Conservation (phyloP, 1,284 basidiomycete species). For the Rhodotorula sp. region DNA sequence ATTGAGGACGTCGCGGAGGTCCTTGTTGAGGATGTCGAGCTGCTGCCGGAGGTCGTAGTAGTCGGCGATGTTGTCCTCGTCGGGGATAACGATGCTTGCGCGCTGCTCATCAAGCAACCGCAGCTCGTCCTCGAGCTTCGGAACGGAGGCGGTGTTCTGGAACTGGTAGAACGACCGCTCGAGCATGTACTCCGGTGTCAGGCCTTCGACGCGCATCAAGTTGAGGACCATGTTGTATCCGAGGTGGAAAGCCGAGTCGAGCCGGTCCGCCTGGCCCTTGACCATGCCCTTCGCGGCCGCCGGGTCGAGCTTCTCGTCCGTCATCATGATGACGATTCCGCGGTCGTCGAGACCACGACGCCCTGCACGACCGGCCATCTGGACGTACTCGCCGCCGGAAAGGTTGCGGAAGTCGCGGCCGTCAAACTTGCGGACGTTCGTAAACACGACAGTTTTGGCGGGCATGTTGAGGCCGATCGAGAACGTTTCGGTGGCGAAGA, state of each 20-base stretch:
- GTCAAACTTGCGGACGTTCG: slow-evolving; percentile 91
- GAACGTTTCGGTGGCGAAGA: slow-evolving; percentile 99
- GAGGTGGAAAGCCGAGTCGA: slow-evolving; percentile 97
- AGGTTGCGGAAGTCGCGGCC: slow-evolving; percentile 91
- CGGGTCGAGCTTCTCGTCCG: slow-evolving; percentile 96
- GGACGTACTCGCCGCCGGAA: slow-evolving; percentile 85
- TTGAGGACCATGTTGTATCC: slow-evolving; percentile 99
- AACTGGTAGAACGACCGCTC: slow-evolving; percentile 98
- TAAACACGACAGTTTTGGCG: slow-evolving; percentile 98
- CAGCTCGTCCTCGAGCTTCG: slow-evolving; percentile 80
- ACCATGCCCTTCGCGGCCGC: slow-evolving; percentile 92
- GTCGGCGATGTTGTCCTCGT: slow-evolving; percentile 79
- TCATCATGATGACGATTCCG: slow-evolving; percentile 99
- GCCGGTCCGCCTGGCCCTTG: slow-evolving; percentile 93
- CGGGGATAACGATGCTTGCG: slow-evolving; percentile 68
- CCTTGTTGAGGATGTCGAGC: slow-evolving; percentile 77
- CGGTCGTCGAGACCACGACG: slow-evolving; percentile 95
- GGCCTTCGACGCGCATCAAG: slow-evolving; percentile 96
- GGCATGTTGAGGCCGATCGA: slow-evolving; percentile 99
- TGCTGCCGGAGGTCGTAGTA: slow-evolving; percentile 91
- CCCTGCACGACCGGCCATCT: slow-evolving; percentile 98
- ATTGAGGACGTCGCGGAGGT: slow-evolving; percentile 87
- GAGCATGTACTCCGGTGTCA: slow-evolving; percentile 98
- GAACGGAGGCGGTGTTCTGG: slow-evolving; percentile 88
- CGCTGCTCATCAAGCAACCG: slow-evolving; percentile 69